Evolutionary conservation across 805 yeast genomes (phyloP).

Genomic region (Clavispora santaluciae): DNA sequence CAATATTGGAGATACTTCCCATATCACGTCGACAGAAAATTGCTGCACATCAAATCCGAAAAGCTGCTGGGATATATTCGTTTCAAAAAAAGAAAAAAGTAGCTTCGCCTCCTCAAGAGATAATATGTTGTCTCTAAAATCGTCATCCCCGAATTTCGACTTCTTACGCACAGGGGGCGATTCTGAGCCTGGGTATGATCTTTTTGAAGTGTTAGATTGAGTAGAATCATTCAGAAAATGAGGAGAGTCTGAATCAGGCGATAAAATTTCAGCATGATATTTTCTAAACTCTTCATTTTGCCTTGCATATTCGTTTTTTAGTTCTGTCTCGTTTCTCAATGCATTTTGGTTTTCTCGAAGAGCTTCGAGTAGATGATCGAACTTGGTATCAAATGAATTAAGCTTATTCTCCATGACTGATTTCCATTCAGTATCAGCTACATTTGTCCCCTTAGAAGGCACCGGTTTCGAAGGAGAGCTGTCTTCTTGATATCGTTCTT

Average conservation of each 20-base stretch:
- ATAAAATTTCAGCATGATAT: not conserved
- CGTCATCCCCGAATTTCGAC: not conserved
- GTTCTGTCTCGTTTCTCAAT: slow-evolving; percentile 18
- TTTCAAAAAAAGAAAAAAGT: slow-evolving; percentile 48
- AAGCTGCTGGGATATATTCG: slow-evolving; percentile 55
- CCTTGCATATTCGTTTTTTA: slow-evolving; percentile 1
- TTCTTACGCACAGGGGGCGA: not conserved
- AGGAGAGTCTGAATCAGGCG: not conserved
- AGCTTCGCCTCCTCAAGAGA: slow-evolving; percentile 40
- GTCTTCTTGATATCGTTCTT: no score
- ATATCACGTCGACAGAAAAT: slow-evolving; percentile 44
- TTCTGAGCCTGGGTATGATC: not conserved
- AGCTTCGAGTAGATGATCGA: slow-evolving; percentile 34
- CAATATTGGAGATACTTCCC: slow-evolving; percentile 54
- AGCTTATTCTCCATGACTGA: slow-evolving; percentile 31
- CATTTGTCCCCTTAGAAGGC: no score
- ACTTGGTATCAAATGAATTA: slow-evolving; percentile 32
- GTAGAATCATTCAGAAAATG: not conserved
- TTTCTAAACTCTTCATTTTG: not conserved
- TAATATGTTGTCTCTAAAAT: slow-evolving; percentile 33
- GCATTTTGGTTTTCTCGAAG: slow-evolving; percentile 29
- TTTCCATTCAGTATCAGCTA: slow-evolving; percentile 32
- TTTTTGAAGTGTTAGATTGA: not conserved
- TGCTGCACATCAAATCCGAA: slow-evolving; percentile 59
- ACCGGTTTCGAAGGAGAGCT: no score